A percentile compares a stretch with the other conserved stretches of the same genome.
phyloP scores from a whole-genome alignment of 495 filamentous ascomycete species.

The Penicillium cosmopolitanum region DNA sequence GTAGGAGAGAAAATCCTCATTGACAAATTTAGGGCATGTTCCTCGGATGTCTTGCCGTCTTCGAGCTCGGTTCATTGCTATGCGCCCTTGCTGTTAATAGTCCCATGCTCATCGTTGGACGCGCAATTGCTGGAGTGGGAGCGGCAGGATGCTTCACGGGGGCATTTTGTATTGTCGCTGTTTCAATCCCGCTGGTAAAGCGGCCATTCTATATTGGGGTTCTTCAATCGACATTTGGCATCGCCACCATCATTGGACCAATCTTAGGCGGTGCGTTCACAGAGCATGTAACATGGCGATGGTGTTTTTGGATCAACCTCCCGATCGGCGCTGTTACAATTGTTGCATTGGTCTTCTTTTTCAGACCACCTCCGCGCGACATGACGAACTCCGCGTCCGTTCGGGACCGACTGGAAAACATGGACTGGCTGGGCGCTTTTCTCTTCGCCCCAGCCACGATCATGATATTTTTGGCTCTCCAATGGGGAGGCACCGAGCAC shows the following conservation, averaged over 20 bases:
- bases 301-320: slow-evolving; percentile 75
- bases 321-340: slow-evolving; percentile 60
- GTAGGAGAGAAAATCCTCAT: too few relatives aligned
- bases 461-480: slow-evolving; percentile 33
- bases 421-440: slow-evolving; percentile 52
- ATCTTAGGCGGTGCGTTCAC: slow-evolving; percentile 48
- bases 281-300: slow-evolving; percentile 65
- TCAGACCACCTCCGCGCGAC: slow-evolving; percentile 35
- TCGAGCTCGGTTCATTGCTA: slow-evolving; percentile 14
- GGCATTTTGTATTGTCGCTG: slow-evolving; percentile 12
- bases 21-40: neutral
- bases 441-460: slow-evolving; percentile 42
- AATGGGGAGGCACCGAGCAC: slow-evolving; percentile 24
- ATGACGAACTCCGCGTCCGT: neutral
- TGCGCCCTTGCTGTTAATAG: slow-evolving; percentile 16
- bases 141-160: slow-evolving; percentile 14
- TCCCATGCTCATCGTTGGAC: slow-evolving; percentile 12
- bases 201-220: slow-evolving; percentile 13
- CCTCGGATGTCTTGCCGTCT: slow-evolving; percentile 8
- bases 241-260: slow-evolving; percentile 51
- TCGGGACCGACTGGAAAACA: neutral
- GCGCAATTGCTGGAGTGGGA: slow-evolving; percentile 12
- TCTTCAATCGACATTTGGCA: slow-evolving; percentile 16
- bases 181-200: slow-evolving; percentile 4
- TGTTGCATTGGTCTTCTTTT: slow-evolving; percentile 47